Evolutionary conservation across 257 asterid species (phyloP), one percentile per base, ranked within the genome.

Genomic region (Hygrophila difformis): DNA sequence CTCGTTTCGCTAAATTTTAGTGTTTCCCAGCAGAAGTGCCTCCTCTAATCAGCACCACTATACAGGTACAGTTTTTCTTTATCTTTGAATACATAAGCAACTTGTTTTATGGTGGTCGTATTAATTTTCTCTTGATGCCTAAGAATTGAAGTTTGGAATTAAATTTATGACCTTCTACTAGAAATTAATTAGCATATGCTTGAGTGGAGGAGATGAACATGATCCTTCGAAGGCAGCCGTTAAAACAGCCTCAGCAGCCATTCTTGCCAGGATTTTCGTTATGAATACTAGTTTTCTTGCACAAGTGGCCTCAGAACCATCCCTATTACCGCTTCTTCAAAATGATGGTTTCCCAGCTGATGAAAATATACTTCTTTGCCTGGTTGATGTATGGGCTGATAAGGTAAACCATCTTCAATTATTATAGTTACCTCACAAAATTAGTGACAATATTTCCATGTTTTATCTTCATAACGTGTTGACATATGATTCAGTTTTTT

Each of bases 351-450:
- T 80, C 71, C 79, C 94, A 35, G 67, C 48, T 53, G 94, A 91
- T 45, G 97, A 82, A 57, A 80, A 68, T 57, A 64, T 86, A 64
- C 95, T 91, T 54, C 92, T 91, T 67, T 78, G 95, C 81, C 81
- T 91, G 39, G 93, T 81, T 36, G 95, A 91, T 55, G 71, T 82
- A 37, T 91, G 99, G 99, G 93, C 86, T 44, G 99, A 91, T 69
- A 82, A 81, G 96, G 99, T 82, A 42, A 62, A 79, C 3, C 12
- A 33, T 33, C 37, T 33, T 33, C 37, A 33, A 33, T 3, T 24
- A 24, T 24, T 3, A 3, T 24, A 24, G 29, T 24, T 24, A 24
- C 5, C 29, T 24, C 7, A 24, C 29, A 24, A 2, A 24, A 24
- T 24, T 24, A 2, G 7, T 24, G n/a, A n/a, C 29, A 2, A 2